These are phyloP conservation scores for Corylus americana DNA, from an alignment of 306 rosid genomes.

Conservation along the genomic window DNA sequence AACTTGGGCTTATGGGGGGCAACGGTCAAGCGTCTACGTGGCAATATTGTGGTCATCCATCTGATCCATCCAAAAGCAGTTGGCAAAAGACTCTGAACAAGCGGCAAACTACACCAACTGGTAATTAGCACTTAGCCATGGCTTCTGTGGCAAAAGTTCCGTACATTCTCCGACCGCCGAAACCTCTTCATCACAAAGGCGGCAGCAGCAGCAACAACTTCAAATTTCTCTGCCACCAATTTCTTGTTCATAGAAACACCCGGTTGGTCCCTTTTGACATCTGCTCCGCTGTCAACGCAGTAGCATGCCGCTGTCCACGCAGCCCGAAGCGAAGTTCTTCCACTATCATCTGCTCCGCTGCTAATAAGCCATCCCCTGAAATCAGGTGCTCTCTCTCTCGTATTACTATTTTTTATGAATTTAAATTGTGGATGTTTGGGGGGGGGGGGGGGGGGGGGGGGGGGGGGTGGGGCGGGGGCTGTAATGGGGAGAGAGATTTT, in stretches of 20 bases:
- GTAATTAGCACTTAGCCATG: conserved; percentile 22
- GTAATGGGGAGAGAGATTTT: too few species aligned
- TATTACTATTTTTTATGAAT: background rate
- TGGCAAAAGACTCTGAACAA: background rate
- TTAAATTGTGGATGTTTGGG: background rate
- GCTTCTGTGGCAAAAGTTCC: conserved; percentile 30
- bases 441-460: too few species aligned
- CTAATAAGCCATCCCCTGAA: conserved; percentile 74
- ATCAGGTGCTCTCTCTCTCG: conserved; percentile 50
- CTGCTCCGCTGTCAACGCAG: background rate
- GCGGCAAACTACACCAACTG: background rate
- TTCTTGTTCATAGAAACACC: conserved; percentile 1
- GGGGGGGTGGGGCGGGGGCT: too few species aligned
- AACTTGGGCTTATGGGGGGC: background rate
- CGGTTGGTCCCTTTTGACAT: conserved; percentile 15
- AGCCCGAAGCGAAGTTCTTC: conserved; percentile 22
- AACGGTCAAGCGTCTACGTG: conserved; percentile 46
- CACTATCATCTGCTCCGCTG: conserved; percentile 53
- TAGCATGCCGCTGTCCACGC: conserved; percentile 10
- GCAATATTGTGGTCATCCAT: conserved; percentile 56
- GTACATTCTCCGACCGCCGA: conserved; percentile 26
- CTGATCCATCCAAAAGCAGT: conserved; percentile 38
- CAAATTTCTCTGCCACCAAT: background rate
- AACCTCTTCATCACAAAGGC: background rate
- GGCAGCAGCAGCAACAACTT: background rate